Base-by-base conservation (phyloP, 495 filamentous ascomycete species). In the Tricharina praecox region DNA sequence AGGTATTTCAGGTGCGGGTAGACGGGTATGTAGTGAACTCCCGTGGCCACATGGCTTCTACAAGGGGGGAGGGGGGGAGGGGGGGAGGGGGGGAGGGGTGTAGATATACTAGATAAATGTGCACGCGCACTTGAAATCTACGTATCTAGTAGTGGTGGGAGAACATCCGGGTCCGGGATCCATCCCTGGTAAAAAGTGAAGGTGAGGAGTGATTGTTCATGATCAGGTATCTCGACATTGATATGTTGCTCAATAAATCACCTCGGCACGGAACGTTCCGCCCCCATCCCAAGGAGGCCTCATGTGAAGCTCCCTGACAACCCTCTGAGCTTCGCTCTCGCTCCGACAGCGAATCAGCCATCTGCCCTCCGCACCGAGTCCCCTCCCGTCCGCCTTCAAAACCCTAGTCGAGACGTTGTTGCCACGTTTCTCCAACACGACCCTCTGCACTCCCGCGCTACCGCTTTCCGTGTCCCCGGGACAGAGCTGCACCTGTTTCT, bases 231-330 rank as follows among this genome's bases (percentile, higher is more conserved):
- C n/a, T n/a, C n/a, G n/a, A n/a, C n/a, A n/a, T n/a, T n/a, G n/a
- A n/a, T n/a, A n/a, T n/a, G n/a, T n/a, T n/a, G n/a, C 23, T 47
- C 55, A 57, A 35, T 57, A 52, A 20, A 59, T 44, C 16, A 59
- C 50, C 48, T 59, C 56, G n/a, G 56, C 56, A 35, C 41, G 50
- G 18, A 59, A 54, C 18, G 44, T 58, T n/a, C 28, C 49, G 42
- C 34, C 28, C 21, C 51, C 51, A 26, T 49, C 51, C 23, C 55
- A 38, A 23, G 46, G 28, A 26, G 56, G 48, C 24, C 45, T 47
- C 28, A 24, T 50, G 20, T 60, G 53, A 51, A 45, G 48, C 7
- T 43, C 51, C 49, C 53, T 50, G 35, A 50, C 49, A 43, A 52
- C 30, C 38, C 49, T 51, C 40, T 54, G 43, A 15, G 56, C 56